phyloP scores from a whole-genome alignment of 1,139 yeast species.

The Yamadazyma conglobata region DNA sequence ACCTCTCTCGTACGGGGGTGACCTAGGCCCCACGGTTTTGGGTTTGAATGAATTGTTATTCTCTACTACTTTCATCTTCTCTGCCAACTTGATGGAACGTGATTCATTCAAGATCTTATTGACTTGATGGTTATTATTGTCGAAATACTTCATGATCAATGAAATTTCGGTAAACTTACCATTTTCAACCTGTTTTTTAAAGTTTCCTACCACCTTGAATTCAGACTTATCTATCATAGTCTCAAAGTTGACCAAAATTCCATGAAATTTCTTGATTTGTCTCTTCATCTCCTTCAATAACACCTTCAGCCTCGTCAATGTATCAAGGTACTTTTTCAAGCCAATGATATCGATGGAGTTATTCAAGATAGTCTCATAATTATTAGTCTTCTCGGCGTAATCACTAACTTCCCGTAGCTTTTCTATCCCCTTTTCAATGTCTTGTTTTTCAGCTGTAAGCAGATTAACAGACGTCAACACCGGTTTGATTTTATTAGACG shows the following conservation, averaged over 20 bases:
- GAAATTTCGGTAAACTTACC: conserved; percentile 21
- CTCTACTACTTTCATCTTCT: conserved; percentile 35
- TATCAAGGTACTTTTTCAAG: conserved; percentile 33
- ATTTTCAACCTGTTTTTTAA: conserved; percentile 19
- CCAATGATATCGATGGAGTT: conserved; percentile 40
- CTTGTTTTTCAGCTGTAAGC: conserved; percentile 52
- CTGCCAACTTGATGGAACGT: conserved; percentile 44
- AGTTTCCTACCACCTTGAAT: conserved; percentile 34
- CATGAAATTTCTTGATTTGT: conserved; percentile 44
- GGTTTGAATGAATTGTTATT: conserved; percentile 12
- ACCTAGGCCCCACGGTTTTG: conserved; percentile 27
- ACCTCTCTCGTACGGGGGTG: conserved; percentile 56
- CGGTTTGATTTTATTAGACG: conserved; percentile 68
- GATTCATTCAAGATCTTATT: conserved; percentile 44
- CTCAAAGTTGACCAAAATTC: conserved; percentile 46
- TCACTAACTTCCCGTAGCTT: conserved; percentile 63
- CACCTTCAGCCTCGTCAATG: conserved; percentile 31
- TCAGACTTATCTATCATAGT: conserved; percentile 46
- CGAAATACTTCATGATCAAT: conserved; percentile 45
- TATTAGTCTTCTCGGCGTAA: conserved; percentile 58
- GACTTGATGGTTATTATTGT: conserved; percentile 24
- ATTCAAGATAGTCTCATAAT: conserved; percentile 43
- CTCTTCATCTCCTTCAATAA: conserved; percentile 36
- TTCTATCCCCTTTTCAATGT: conserved; percentile 57
- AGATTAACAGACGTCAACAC: conserved; percentile 61